Conservation (phyloP, 1,284 basidiomycete genomes). For the Mrakiaceae sp. region DNA sequence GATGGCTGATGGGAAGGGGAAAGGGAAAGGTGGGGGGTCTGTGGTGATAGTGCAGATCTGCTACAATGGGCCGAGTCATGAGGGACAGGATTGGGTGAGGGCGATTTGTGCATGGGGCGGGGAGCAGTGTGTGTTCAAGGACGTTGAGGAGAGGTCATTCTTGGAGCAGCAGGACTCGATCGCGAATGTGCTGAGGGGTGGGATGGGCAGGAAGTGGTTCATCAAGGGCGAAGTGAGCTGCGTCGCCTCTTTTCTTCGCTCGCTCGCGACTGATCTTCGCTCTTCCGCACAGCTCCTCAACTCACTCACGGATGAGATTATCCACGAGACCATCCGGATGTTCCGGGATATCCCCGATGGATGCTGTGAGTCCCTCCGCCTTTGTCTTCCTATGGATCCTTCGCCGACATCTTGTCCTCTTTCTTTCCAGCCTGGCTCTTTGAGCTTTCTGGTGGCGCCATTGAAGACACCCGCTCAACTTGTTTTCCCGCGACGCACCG, state of each 20-base stretch:
- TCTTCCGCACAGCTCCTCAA: slow-evolving; percentile 40
- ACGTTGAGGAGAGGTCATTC: slow-evolving; percentile 79
- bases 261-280: neutral
- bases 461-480: slow-evolving; percentile 52
- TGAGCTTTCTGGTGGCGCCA: slow-evolving; percentile 72
- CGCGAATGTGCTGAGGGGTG: slow-evolving; percentile 72
- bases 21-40: slow-evolving; percentile 60
- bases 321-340: slow-evolving; percentile 65
- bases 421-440: slow-evolving; percentile 63
- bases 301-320: slow-evolving; percentile 70
- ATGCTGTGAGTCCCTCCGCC: slow-evolving; percentile 52
- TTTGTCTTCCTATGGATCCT: slow-evolving; percentile 1
- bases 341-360: slow-evolving; percentile 72
- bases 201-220: slow-evolving; percentile 77
- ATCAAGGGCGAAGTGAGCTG: slow-evolving; percentile 57
- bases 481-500: slow-evolving; percentile 67
- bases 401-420: neutral
- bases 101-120: slow-evolving; percentile 77
- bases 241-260: neutral
- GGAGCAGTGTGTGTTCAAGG: slow-evolving; percentile 55
- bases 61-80: slow-evolving; percentile 57
- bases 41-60: slow-evolving; percentile 83
- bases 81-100: slow-evolving; percentile 64
- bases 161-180: slow-evolving; percentile 79
- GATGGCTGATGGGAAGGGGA: slow-evolving; percentile 61